Conservation (phyloP, 176 grass and related monocot genomes). For the Aegilops longissima region DNA sequence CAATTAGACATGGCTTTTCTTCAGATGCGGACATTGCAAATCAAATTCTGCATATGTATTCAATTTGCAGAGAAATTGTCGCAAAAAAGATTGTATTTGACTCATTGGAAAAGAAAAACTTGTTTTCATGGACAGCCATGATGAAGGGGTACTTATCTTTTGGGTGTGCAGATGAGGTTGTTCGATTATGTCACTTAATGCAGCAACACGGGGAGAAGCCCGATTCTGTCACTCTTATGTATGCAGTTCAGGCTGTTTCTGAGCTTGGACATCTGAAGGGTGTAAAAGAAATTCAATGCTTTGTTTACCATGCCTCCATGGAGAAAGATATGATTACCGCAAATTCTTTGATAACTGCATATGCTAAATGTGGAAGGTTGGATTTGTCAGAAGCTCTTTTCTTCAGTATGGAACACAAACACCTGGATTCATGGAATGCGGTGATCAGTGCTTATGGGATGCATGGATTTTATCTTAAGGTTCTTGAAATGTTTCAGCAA, state of each 20-base stretch:
- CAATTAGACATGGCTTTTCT: constrained; percentile 40
- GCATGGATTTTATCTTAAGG: constrained; percentile 54
- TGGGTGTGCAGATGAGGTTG: constrained; percentile 37
- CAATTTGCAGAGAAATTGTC: constrained; percentile 32
- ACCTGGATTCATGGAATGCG: constrained; percentile 56
- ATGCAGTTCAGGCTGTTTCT: constrained; percentile 48
- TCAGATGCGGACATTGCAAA: constrained; percentile 57
- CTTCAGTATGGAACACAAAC: constrained; percentile 32
- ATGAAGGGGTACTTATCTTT: constrained; percentile 57
- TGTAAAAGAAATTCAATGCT: constrained; percentile 59
- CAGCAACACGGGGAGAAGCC: constrained; percentile 39
- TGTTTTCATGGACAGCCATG: constrained; percentile 67
- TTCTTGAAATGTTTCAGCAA: constrained; percentile 53
- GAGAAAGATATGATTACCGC: constrained; percentile 39
- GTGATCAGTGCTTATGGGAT: constrained; percentile 68
- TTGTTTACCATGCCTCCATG: constrained; percentile 37
- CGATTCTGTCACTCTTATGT: constrained; percentile 44
- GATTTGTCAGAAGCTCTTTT: constrained; percentile 50
- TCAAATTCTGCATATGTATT: constrained; percentile 59
- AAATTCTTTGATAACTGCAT: constrained; percentile 63
- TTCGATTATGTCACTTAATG: constrained; percentile 45
- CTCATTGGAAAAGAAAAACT: constrained; percentile 50
- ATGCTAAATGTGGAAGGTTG: constrained; percentile 60
- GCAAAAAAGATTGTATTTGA: constrained; percentile 46
- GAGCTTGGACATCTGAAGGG: constrained; percentile 54